Base-by-base conservation (phyloP, 179 eudicot species). In the Carnegiea gigantea region DNA sequence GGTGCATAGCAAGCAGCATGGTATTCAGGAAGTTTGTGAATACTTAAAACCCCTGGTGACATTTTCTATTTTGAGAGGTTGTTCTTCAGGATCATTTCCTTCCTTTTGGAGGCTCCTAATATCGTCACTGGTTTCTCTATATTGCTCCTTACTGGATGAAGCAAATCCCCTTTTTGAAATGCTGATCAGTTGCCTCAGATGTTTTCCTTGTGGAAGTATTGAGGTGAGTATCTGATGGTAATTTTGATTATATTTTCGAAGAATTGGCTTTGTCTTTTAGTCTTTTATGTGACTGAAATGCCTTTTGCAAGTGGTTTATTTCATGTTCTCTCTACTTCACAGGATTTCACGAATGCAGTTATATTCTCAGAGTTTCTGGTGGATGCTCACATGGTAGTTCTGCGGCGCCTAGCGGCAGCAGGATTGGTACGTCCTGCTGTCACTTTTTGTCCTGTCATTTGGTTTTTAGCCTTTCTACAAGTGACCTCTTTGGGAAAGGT, bases 41-140 rank as follows among this genome's bases (percentile, higher is more conserved):
- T 97, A 86, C 84, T 82, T 97, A 78, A 90, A 89, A 82, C 92
- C 99, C 17, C 82, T 97, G 77, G 81, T 95, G 81, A 92, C 86
- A 72, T 91, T 84, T 86, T 86, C 89, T 11, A 86, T 92, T 28
- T 21, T 93, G 73, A 89, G 82, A 85, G 82, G 81, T 81, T 88
- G 89, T 36, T 73, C 83, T 81, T 88, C 90, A 18, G 83, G 78
- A 49, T 81, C 86, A 18, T 76, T 82, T 40, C 77, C 87, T 43
- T 75, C 86, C 30, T 95, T 90, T 76, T 57, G 80, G 72, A 87
- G 85, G 77, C 90, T 83, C 81, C 73, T 93, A 75, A 67, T 95
- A 77, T 82, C 90, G 26, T 88, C 97, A 1, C 82, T 97, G 88
- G 87, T 90, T 67, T 91, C 97, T 49, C 78, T 92, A 28, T 91